Evolutionary conservation across 768 basidiomycete genomes (phyloP).

Genomic region (Xerocomus spinulosus): DNA sequence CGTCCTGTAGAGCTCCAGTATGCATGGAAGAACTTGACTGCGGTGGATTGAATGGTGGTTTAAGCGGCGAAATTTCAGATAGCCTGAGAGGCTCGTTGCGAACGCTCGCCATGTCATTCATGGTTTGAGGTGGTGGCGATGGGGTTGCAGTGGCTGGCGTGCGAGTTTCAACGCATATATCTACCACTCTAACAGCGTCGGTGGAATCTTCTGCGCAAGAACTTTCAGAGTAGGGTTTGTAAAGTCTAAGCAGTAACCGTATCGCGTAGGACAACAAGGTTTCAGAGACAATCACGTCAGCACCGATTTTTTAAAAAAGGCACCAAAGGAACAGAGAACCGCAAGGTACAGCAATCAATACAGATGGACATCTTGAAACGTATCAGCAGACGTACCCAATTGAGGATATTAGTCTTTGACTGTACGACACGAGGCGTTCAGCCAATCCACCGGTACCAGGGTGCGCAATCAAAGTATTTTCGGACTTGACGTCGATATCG

Average conservation of each 20-base stretch:
- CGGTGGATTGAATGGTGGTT: constrained; percentile 14
- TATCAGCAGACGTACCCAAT: constrained; percentile 40
- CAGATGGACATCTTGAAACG: constrained; percentile 15
- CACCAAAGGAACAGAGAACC: constrained; percentile 13
- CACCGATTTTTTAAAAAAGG: constrained; percentile 16
- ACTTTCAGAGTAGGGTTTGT: constrained; percentile 18
- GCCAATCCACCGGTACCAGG: constrained; percentile 36
- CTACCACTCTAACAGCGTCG: constrained; percentile 11
- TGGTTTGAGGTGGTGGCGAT: not conserved
- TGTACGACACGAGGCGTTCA: constrained; percentile 46
- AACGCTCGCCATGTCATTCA: not conserved
- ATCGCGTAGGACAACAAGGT: constrained; percentile 18
- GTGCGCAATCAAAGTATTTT: constrained; percentile 10
- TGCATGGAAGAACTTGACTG: constrained; percentile 5
- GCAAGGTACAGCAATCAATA: constrained; percentile 28
- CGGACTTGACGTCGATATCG: constrained; percentile 29
- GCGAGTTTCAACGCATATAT: constrained; percentile 2
- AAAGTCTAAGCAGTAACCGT: constrained; percentile 26
- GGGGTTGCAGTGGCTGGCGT: not conserved
- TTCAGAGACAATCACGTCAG: constrained; percentile 24
- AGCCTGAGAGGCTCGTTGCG: constrained; percentile 34
- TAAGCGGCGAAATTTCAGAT: constrained; percentile 49
- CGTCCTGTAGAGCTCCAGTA: constrained; percentile 18
- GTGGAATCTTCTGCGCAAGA: constrained; percentile 9
- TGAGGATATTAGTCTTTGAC: constrained; percentile 41